These are phyloP conservation scores for Lichtheimia hyalospora DNA, from an alignment of 371 early-diverging fungal species.

Conservation along the genomic window DNA sequence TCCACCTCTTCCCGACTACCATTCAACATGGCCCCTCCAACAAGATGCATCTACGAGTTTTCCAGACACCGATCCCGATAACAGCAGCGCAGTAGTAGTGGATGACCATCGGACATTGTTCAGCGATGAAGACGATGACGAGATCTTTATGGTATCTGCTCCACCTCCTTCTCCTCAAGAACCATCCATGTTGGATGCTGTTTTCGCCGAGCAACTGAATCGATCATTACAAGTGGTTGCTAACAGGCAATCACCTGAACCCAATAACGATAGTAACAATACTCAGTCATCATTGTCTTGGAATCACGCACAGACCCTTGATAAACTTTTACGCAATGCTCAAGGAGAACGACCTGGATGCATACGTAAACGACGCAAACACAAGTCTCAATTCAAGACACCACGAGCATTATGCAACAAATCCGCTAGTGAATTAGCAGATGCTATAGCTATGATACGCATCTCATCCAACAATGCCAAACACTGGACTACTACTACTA, in stretches of 20 bases:
- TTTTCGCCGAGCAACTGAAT: constrained; percentile 17
- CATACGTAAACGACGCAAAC: constrained; percentile 1
- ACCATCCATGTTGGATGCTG: constrained; percentile 18
- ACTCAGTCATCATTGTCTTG: background rate
- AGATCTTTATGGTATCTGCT: constrained; percentile 11
- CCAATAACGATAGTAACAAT: background rate
- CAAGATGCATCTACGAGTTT: background rate
- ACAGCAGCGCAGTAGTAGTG: background rate
- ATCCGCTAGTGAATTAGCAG: constrained; percentile 14
- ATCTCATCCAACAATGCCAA: constrained; percentile 5
- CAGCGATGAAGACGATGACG: constrained; percentile 15
- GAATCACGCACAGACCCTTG: constrained; percentile 15
- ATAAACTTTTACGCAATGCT: constrained; percentile 9
- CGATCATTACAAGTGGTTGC: constrained; percentile 15
- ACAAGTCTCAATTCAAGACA: background rate
- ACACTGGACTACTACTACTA: background rate
- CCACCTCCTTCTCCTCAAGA: constrained; percentile 22
- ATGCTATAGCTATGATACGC: constrained; percentile 15
- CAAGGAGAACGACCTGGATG: constrained; percentile 10
- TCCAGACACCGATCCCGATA: background rate
- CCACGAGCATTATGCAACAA: constrained; percentile 12
- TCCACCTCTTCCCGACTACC: background rate
- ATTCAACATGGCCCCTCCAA: background rate
- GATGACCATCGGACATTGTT: background rate
- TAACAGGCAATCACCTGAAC: background rate